Evolutionary conservation across 257 asterid genomes (phyloP).

Genomic region (Capsicum baccatum): DNA sequence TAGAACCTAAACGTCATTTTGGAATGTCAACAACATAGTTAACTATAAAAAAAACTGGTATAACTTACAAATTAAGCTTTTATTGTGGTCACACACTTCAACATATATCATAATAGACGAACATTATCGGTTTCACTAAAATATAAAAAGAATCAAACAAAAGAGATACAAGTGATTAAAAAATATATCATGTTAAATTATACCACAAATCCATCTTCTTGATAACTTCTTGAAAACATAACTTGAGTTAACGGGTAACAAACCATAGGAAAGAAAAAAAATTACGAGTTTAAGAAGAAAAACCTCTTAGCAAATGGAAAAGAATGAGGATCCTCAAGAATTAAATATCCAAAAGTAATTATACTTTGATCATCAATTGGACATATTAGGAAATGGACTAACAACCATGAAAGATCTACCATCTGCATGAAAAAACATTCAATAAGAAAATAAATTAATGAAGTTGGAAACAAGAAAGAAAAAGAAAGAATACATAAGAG

Average conservation of each 20-base stretch:
- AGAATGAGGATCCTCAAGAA: background rate
- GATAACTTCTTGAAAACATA: background rate
- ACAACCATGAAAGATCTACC: slow-evolving; percentile 90
- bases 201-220: background rate
- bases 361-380: slow-evolving; percentile 40
- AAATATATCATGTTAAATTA: background rate
- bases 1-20: too few species aligned
- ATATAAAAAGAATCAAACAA: background rate
- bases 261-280: background rate
- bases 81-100: too few species aligned
- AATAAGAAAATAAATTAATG: background rate
- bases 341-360: background rate
- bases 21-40: too few species aligned
- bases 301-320: background rate
- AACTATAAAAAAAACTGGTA: too few species aligned
- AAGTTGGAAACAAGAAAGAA: background rate
- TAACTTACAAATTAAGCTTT: too few species aligned
- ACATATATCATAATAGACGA: too few species aligned
- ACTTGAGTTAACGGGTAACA: background rate
- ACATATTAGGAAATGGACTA: slow-evolving; percentile 84
- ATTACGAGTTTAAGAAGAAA: background rate
- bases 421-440: slow-evolving; percentile 49
- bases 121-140: background rate
- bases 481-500: background rate
- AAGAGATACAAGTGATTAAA: background rate